Evolutionary conservation across 2,329 filamentous ascomycete species (phyloP).

Genomic region (Lecanicillium sp.): DNA sequence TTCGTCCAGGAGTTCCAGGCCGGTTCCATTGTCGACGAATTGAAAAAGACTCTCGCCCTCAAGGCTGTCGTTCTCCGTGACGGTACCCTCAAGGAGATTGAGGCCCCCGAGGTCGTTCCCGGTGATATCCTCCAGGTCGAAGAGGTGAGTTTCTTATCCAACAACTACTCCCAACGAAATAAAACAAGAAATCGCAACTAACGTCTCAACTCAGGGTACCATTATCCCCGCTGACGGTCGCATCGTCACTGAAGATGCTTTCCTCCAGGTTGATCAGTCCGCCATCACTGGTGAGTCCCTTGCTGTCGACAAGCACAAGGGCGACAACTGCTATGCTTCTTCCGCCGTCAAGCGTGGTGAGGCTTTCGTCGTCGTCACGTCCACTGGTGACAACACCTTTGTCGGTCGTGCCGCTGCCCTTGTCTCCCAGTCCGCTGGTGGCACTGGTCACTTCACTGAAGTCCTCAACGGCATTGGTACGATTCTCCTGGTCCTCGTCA

Average conservation of each 20-base stretch:
- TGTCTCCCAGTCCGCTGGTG: constrained; percentile 66
- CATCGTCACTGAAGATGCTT: constrained; percentile 74
- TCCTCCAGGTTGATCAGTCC: constrained; percentile 86
- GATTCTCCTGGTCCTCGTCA: constrained; percentile 64
- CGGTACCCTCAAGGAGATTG: constrained; percentile 64
- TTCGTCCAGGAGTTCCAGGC: constrained; percentile 88
- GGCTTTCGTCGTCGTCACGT: constrained; percentile 72
- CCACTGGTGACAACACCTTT: constrained; percentile 84
- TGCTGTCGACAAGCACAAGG: constrained; percentile 79
- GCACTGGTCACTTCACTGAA: constrained; percentile 82
- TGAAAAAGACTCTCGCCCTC: constrained; percentile 84
- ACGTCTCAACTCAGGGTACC: constrained; percentile 46
- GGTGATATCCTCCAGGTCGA: constrained; percentile 86
- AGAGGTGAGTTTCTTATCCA: constrained; percentile 33
- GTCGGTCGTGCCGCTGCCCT: constrained; percentile 83
- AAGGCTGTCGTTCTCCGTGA: constrained; percentile 84
- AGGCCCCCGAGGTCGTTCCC: constrained; percentile 76
- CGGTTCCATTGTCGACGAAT: constrained; percentile 80
- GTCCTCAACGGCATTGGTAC: constrained; percentile 83
- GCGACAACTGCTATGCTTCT: constrained; percentile 75
- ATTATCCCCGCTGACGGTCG: constrained; percentile 86
- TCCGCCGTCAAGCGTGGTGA: constrained; percentile 87
- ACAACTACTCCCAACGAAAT: background rate
- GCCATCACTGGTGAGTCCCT: constrained; percentile 88
- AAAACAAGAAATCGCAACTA: constrained; percentile 3